These are phyloP conservation scores for Xylariaceae sp. DNA, from an alignment of 2,329 filamentous ascomycete species.

Conservation along the genomic window DNA sequence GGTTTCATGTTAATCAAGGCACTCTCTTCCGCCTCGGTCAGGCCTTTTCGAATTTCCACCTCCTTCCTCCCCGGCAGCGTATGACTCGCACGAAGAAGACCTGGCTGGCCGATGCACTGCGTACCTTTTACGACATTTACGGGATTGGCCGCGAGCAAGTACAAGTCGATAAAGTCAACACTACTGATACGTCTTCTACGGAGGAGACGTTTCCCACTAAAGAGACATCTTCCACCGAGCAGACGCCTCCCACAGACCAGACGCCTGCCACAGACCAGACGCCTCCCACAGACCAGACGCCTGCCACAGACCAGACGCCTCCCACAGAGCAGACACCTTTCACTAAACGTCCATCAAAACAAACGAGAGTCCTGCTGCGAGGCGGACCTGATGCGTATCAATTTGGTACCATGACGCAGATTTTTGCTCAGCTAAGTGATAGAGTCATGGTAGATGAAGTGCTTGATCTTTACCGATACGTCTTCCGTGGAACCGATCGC, in stretches of 20 bases:
- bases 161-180: no score
- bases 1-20: constrained; percentile 41
- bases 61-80: constrained; percentile 23
- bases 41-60: constrained; percentile 35
- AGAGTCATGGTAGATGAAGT: constrained; percentile 55
- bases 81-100: constrained; percentile 15
- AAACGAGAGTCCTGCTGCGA: constrained; percentile 18
- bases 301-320: background rate
- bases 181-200: no score
- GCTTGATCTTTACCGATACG: constrained; percentile 48
- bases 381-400: constrained; percentile 24
- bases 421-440: constrained; percentile 41
- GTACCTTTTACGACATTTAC: constrained; percentile 33
- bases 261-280: background rate
- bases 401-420: constrained; percentile 40
- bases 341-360: no score
- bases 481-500: constrained; percentile 34
- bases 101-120: constrained; percentile 33
- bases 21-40: constrained; percentile 42
- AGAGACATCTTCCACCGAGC: no score
- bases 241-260: background rate
- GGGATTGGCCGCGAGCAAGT: constrained; percentile 15
- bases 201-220: no score
- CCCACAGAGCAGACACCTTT: background rate
- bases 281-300: background rate